Percentiles rank a stretch among this genome's conserved stretches.
phyloP scores from a whole-genome alignment of 345 rosid genomes.

The Microthlaspi erraticum region DNA sequence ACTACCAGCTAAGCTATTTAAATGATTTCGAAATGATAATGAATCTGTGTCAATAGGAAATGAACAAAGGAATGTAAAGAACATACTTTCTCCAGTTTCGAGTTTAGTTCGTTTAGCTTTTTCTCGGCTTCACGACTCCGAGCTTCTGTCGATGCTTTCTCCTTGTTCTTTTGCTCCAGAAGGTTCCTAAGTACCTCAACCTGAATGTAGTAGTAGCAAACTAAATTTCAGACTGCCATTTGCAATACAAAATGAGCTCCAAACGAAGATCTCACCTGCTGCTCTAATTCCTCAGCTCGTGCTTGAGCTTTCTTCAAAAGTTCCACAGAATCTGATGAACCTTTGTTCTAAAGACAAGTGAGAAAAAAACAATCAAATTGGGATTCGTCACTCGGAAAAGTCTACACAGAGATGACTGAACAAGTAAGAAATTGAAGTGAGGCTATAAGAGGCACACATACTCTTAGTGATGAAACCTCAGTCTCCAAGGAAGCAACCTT shows the following conservation, averaged over 20 bases:
- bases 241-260: not conserved
- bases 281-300: constrained; percentile 71
- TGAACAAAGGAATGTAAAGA: constrained; percentile 22
- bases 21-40: not conserved
- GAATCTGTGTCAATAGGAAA: not conserved
- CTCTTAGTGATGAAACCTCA: constrained; percentile 74
- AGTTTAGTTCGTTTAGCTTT: constrained; percentile 58
- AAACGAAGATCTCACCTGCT: constrained; percentile 55
- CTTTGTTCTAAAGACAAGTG: constrained; percentile 55
- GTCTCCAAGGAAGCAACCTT: constrained; percentile 63
- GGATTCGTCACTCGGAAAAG: not conserved
- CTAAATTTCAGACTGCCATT: not conserved
- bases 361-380: not conserved
- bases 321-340: constrained; percentile 61
- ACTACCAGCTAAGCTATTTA: not conserved
- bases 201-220: constrained; percentile 49
- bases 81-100: constrained; percentile 67
- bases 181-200: constrained; percentile 62
- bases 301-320: constrained; percentile 72
- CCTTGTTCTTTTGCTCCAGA: constrained; percentile 53
- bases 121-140: constrained; percentile 61
- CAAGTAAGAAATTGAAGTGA: constrained; percentile 1
- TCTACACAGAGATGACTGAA: not conserved
- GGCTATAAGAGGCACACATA: constrained; percentile 10
- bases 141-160: constrained; percentile 62